phyloP scores from a whole-genome alignment of 2,329 filamentous ascomycete genomes.

The Pyricularia pennisetigena region DNA sequence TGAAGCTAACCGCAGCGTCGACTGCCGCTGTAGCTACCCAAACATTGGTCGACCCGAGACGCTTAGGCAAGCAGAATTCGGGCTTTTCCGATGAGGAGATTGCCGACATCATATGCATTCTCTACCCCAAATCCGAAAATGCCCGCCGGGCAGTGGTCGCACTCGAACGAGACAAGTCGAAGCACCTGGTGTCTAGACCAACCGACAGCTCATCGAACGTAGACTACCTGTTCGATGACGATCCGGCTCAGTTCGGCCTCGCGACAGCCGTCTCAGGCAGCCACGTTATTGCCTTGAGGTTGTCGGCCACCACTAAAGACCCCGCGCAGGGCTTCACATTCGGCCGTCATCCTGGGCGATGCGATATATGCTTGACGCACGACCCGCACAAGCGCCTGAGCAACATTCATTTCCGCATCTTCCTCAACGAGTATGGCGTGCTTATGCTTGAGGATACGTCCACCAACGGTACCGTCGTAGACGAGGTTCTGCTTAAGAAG shows the following conservation, averaged over 20 bases:
- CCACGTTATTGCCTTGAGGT: conserved; percentile 67
- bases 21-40: conserved; percentile 52
- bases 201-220: conserved; percentile 38
- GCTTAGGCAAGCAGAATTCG: conserved; percentile 70
- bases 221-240: conserved; percentile 41
- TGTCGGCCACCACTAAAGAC: conserved; percentile 65
- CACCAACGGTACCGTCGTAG: conserved; percentile 90
- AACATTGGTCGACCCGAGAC: conserved; percentile 69
- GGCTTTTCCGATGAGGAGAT: conserved; percentile 76
- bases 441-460: conserved; percentile 91
- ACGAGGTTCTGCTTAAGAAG: conserved; percentile 52
- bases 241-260: conserved; percentile 39
- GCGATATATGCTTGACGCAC: conserved; percentile 61
- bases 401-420: conserved; percentile 94
- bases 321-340: conserved; percentile 71
- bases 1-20: neutral
- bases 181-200: conserved; percentile 33
- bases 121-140: conserved; percentile 66
- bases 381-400: conserved; percentile 69
- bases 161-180: conserved; percentile 35
- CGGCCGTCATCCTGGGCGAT: conserved; percentile 62
- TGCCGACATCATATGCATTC: conserved; percentile 79
- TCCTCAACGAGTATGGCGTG: conserved; percentile 72
- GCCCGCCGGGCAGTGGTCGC: conserved; percentile 61
- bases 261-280: conserved; percentile 39